phyloP scores from a whole-genome alignment of 23 red algal genomes.

The Gracilaria gracilis region DNA sequence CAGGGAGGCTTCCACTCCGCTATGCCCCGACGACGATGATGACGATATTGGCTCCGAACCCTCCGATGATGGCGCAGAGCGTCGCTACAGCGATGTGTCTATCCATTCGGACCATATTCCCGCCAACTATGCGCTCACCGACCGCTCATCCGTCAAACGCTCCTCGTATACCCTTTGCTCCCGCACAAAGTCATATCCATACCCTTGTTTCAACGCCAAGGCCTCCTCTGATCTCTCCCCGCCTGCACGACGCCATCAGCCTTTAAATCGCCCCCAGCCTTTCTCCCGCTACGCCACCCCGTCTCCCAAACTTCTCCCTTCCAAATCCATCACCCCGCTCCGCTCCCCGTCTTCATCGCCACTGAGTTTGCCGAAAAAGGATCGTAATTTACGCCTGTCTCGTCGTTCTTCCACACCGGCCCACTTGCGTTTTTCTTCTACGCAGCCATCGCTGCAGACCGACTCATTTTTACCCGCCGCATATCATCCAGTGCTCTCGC shows the following conservation, averaged over 20 bases:
- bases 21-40: not conserved
- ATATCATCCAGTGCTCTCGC: not conserved
- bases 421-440: not conserved
- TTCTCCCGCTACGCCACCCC: not conserved
- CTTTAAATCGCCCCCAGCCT: not conserved
- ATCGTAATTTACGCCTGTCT: not conserved
- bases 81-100: conserved; percentile 55
- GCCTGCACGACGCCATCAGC: not conserved
- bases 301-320: not conserved
- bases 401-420: conserved; percentile 17
- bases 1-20: conserved; percentile 5
- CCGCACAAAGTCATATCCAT: conserved; percentile 21
- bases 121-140: not conserved
- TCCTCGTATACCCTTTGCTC: conserved; percentile 13
- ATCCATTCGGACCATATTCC: conserved; percentile 20
- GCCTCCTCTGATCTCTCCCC: not conserved
- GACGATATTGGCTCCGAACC: conserved; percentile 38
- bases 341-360: not conserved
- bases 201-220: not conserved
- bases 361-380: not conserved
- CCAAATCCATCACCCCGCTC: not conserved
- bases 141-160: not conserved
- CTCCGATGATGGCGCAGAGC: conserved; percentile 38
- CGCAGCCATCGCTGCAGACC: not conserved
- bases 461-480: conserved; percentile 11